Percentiles rank a stretch among this genome's conserved stretches.
Evolutionary conservation across 805 yeast genomes (phyloP).

Genomic region (Kluyveromyces nonfermentans): DNA sequence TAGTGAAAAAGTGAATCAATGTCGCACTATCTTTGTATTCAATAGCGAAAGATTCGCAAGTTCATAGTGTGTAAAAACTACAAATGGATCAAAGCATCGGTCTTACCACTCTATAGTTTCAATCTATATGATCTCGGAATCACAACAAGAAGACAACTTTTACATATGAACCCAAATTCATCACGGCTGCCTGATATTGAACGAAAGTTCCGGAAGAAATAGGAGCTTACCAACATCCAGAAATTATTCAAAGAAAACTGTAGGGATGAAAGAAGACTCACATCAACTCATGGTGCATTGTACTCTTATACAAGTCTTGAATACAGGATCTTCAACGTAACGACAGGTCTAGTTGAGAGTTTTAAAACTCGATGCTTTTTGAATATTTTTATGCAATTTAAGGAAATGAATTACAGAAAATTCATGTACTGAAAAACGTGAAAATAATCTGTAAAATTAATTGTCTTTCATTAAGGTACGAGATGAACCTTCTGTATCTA

Average conservation of each 20-base stretch:
- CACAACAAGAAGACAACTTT: not conserved
- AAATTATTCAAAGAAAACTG: not conserved
- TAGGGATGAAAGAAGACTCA: not conserved
- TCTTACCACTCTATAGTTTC: not conserved
- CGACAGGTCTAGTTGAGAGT: not conserved
- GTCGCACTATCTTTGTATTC: not conserved
- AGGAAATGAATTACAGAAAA: too few species aligned
- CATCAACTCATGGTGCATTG: not conserved
- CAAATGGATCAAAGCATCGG: constrained; percentile 1
- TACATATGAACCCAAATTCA: not conserved
- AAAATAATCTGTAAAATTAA: too few species aligned
- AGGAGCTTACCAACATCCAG: not conserved
- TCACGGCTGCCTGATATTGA: not conserved
- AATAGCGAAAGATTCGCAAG: not conserved
- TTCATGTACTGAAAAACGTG: too few species aligned
- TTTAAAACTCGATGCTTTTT: too few species aligned
- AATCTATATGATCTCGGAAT: not conserved
- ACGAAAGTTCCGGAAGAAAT: not conserved
- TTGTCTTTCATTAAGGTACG: too few species aligned
- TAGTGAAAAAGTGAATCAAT: not conserved
- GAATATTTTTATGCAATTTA: too few species aligned
- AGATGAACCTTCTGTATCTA: too few species aligned
- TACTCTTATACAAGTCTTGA: not conserved
- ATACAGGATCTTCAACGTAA: not conserved
- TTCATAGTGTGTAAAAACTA: not conserved